Evolutionary conservation across 768 basidiomycete species (phyloP), one percentile per base, ranked within the genome.

Genomic region (Kondoa subrosea): DNA sequence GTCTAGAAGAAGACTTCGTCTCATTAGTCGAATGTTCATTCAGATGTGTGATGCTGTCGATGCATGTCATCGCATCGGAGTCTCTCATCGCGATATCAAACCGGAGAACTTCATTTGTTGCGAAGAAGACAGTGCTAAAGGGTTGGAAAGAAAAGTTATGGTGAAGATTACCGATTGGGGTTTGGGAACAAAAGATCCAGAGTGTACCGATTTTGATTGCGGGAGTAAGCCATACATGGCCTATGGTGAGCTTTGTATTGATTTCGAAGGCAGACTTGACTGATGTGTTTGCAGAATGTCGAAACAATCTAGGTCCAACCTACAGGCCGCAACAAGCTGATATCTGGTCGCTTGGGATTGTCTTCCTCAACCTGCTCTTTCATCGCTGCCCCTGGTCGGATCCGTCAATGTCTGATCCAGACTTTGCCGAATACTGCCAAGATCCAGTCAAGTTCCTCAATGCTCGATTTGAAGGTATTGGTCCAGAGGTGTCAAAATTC

Each of bases 1-100:
- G 66, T 89, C 88, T 30, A 84, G 85, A 67, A 87, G 86, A 56
- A 87, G 93, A 68, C 83, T 99, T 31, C 87, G 88, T 17, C 84
- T 99, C 72, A 91, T 99, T 74, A 85, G 91, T 1, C 87, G 88
- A 76, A 99, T 99, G 93, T 97, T 99, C 78, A 81, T 84, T 25
- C 95, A 97, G 79, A 99, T 99, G 93, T 97, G 93, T 76, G 89
- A 92, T 71, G 92, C 93, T 57, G 92, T 99, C 15, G 89, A 89
- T 1, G 85, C 87, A 3, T 96, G 93, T 78, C 93, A 99, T 76
- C 85, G 85, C 21, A 85, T 86, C 70, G 86, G 86, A 40, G 88
- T 99, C 70, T 90, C 86, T 76, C 93, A 99, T 76, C 85, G 93
- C 69, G 93, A 99, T 78, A 96, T 99, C 83, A 99, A 99, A 80